A percentile compares a stretch with the other conserved stretches of the same genome.
phyloP scores from a whole-genome alignment of 2,329 filamentous ascomycete genomes.

The Xylariaceae sp. region DNA sequence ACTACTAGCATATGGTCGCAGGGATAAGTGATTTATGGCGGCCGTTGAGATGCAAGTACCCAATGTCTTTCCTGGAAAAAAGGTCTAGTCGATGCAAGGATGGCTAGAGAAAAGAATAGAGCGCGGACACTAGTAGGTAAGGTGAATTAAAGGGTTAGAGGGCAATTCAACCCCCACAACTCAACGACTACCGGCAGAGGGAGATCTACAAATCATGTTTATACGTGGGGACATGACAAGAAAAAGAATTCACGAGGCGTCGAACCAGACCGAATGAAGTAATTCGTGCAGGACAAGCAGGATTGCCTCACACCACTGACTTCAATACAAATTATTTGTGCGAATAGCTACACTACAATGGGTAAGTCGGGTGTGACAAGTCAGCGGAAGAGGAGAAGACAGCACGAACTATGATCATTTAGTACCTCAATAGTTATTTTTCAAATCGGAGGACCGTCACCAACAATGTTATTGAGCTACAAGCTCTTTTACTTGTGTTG shows the following conservation, averaged over 20 bases:
- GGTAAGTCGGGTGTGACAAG: constrained; percentile 14
- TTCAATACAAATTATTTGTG: constrained; percentile 12
- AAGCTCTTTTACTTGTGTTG: no score
- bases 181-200: constrained; percentile 18
- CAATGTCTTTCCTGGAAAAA: constrained; percentile 24
- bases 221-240: constrained; percentile 15
- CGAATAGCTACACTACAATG: constrained; percentile 8
- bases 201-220: no score
- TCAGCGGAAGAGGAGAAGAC: constrained; percentile 10
- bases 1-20: constrained; percentile 17
- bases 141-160: constrained; percentile 1
- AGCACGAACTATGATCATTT: no score
- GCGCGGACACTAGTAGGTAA: constrained; percentile 12
- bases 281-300: constrained; percentile 24
- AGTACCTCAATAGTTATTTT: no score
- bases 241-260: constrained; percentile 20
- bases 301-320: no score
- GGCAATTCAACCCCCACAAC: constrained; percentile 24
- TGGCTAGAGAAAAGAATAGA: constrained; percentile 18
- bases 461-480: no score
- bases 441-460: no score
- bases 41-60: constrained; percentile 29
- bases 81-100: constrained; percentile 32
- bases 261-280: constrained; percentile 23
- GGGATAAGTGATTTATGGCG: no score